Evolutionary conservation across 345 rosid species (phyloP).

Genomic region (Aquilaria malaccensis): DNA sequence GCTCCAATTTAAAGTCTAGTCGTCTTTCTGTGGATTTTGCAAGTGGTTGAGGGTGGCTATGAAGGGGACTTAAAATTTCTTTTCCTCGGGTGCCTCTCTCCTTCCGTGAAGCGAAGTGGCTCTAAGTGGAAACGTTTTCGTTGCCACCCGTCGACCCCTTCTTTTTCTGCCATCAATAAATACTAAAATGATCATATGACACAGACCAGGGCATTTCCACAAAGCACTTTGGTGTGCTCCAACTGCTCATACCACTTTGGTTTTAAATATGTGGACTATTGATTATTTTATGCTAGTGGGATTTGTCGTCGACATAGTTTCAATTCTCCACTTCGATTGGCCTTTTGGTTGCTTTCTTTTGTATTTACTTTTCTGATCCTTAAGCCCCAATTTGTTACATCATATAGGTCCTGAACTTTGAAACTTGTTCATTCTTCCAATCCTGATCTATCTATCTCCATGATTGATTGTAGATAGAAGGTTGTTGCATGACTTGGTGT

Average conservation of each 20-base stretch:
- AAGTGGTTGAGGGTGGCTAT: slow-evolving; percentile 18
- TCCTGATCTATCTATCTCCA: no score
- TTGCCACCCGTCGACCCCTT: slow-evolving; percentile 12
- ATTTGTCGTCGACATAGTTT: slow-evolving; percentile 30
- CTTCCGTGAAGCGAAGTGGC: slow-evolving; percentile 22
- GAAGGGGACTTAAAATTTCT: neutral
- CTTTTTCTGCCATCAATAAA: neutral
- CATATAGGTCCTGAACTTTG: no score
- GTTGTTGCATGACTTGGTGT: no score
- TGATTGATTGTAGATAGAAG: no score
- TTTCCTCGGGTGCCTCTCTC: slow-evolving; percentile 9
- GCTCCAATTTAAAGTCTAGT: slow-evolving; percentile 7
- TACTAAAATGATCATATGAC: neutral
- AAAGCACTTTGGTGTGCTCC: slow-evolving; percentile 17
- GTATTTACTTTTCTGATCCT: no score
- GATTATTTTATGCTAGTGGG: slow-evolving; percentile 27
- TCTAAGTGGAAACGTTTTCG: slow-evolving; percentile 28
- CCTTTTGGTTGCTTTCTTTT: no score
- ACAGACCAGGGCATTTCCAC: slow-evolving; percentile 2
- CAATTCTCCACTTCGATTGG: slow-evolving; percentile 17
- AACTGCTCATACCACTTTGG: slow-evolving; percentile 8
- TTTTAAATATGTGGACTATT: slow-evolving; percentile 18
- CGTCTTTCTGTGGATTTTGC: neutral
- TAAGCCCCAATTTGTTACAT: no score
- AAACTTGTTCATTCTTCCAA: no score